Base-by-base conservation (phyloP, 495 filamentous ascomycete genomes). In the Penicillium ochrochloron region DNA sequence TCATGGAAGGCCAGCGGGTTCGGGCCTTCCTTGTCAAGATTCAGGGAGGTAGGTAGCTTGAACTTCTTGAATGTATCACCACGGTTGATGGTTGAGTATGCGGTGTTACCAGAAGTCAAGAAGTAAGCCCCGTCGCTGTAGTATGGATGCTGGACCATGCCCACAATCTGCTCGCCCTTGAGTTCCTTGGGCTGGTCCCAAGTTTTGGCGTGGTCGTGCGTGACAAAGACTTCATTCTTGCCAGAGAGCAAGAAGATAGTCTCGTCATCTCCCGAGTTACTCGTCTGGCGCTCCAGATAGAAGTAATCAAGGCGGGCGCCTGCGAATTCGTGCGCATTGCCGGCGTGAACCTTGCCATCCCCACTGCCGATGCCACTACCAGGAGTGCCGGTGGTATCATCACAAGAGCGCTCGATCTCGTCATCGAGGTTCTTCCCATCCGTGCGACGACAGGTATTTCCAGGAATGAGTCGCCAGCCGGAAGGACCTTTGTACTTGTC, bases 391-490 rank as follows among this genome's bases (percentile, higher is more conserved):
- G 75, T 78, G 17, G 66, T 73, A 54, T 88, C 83, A 39, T 73
- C 75, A 71, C 88, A 90, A 19, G 82, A 70, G 19, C 83, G 70
- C 57, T 82, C 77, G 44, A 81, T 68, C 33, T 83, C 69, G 34
- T 80, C 66, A 37, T 84, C 82, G 11, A 82, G 69, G 44, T 80
- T 70, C 33, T 75, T 72, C 51, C 80, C 83, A 31, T 73, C 83
- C 9, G 82, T 71, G n/a, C 82, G 85, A 65, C 89, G 84, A 77
- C 95, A 99, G 21, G 83, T 83, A 74, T 99, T 94, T 4, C 95
- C 96, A 11, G 94, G 94, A 57, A 99, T 97, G 70, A 92, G 84
- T 58, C 94, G 87, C 82, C 91, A 99, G 29, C 95, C 95, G 31
- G 94, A 97, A 7, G 88, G 88, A 17, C 90, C 95, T 79, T 78